phyloP scores from a whole-genome alignment of 176 grass and related monocot species.

The Oryza nivara region DNA sequence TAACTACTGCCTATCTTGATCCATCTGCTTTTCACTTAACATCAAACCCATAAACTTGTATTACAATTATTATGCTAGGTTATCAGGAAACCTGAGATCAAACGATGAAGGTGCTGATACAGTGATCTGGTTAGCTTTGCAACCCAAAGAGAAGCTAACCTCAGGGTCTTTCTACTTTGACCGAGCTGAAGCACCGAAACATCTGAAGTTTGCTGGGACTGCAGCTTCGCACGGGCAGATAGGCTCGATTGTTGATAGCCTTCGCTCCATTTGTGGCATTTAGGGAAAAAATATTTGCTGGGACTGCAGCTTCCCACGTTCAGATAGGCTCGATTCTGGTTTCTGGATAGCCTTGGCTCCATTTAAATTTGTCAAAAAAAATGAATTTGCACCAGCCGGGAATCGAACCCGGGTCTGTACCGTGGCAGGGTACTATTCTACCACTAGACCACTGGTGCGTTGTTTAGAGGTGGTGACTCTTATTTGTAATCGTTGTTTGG shows the following conservation, averaged over 20 bases:
- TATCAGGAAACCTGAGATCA: slow-evolving; percentile 80
- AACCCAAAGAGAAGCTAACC: slow-evolving; percentile 72
- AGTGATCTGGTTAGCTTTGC: slow-evolving; percentile 77
- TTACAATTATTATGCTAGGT: slow-evolving; percentile 37
- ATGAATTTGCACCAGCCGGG: slow-evolving; percentile 45
- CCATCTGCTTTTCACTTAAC: neutral
- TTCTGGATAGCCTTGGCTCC: too few species aligned
- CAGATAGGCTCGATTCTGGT: too few species aligned
- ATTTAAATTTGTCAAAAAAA: neutral
- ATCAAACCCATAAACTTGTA: neutral
- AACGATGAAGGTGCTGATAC: slow-evolving; percentile 75
- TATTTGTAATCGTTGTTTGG: too few species aligned
- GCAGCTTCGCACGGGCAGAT: slow-evolving; percentile 61
- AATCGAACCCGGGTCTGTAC: slow-evolving; percentile 76
- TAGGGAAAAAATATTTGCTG: too few species aligned
- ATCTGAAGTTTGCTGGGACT: slow-evolving; percentile 75
- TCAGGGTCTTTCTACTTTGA: slow-evolving; percentile 92
- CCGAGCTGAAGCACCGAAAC: slow-evolving; percentile 74
- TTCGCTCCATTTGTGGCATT: slow-evolving; percentile 53
- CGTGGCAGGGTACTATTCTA: slow-evolving; percentile 86
- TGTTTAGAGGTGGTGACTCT: fast-evolving
- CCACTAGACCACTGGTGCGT: slow-evolving; percentile 74
- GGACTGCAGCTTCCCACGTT: too few species aligned
- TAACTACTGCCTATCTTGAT: neutral
- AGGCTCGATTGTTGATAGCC: slow-evolving; percentile 50